These are phyloP conservation scores for Torulaspora franciscae DNA, from an alignment of 805 yeast species.

Conservation along the genomic window DNA sequence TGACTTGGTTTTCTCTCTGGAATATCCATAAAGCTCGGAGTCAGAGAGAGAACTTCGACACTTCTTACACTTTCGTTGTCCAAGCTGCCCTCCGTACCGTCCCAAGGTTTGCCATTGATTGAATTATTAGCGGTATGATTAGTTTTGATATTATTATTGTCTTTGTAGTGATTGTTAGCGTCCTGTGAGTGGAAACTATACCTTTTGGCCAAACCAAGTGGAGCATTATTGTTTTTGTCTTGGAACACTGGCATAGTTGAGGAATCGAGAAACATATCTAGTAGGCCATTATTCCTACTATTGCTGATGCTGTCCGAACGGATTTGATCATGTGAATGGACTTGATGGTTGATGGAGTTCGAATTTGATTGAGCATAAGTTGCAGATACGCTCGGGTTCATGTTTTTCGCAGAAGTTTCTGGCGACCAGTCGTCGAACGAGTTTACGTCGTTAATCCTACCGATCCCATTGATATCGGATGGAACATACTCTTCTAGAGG, in stretches of 20 bases:
- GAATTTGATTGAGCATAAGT: constrained; percentile 5
- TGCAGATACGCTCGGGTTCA: not conserved
- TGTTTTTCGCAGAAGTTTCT: constrained; percentile 5
- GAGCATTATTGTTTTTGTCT: constrained; percentile 13
- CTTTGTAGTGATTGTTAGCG: constrained; percentile 6
- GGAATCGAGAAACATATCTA: constrained; percentile 39
- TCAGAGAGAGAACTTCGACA: constrained; percentile 39
- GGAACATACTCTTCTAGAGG: constrained; percentile 40
- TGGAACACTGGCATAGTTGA: constrained; percentile 24
- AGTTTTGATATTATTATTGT: constrained; percentile 4
- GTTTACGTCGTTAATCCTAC: constrained; percentile 26
- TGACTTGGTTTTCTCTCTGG: constrained; percentile 22
- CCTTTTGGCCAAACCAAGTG: constrained; percentile 3
- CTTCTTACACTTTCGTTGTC: constrained; percentile 26
- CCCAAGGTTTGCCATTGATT: constrained; percentile 5
- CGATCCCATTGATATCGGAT: constrained; percentile 30
- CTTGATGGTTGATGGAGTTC: not conserved
- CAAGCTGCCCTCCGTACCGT: constrained; percentile 9
- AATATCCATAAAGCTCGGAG: constrained; percentile 41
- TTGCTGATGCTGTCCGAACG: constrained; percentile 1
- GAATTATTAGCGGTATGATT: constrained; percentile 10
- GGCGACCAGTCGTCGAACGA: constrained; percentile 16
- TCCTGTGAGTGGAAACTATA: constrained; percentile 8
- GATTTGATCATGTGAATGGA: not conserved
- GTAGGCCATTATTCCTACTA: constrained; percentile 32